Evolutionary conservation across 176 grass and related monocot species (phyloP).

Genomic region (Cenchrus fungigraminus): DNA sequence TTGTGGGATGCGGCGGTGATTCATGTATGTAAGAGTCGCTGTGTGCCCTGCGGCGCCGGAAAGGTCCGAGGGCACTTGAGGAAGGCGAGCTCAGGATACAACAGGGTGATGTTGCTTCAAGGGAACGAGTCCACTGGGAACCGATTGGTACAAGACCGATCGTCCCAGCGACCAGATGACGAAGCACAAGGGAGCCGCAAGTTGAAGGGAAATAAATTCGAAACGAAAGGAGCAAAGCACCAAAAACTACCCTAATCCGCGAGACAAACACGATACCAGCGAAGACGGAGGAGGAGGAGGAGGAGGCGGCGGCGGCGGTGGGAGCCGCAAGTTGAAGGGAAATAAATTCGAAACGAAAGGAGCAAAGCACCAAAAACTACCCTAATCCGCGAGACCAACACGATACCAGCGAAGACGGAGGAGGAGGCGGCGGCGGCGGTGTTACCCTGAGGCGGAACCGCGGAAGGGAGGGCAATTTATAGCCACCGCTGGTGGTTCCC

Average conservation of each 20-base stretch:
- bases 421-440: background rate
- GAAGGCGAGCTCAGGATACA: slow-evolving; percentile 55
- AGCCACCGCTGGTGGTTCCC: background rate
- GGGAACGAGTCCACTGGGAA: slow-evolving; percentile 73
- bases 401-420: background rate
- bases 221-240: background rate
- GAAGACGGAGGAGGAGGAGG: background rate
- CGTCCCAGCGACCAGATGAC: slow-evolving; percentile 79
- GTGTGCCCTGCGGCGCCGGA: slow-evolving; percentile 15
- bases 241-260: too few species aligned
- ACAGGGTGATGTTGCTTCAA: slow-evolving; percentile 72
- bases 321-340: background rate
- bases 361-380: too few species aligned
- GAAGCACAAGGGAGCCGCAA: slow-evolving; percentile 47
- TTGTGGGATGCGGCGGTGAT: background rate
- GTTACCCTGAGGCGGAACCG: fast-evolving
- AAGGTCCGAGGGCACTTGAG: slow-evolving; percentile 12
- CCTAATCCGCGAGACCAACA: too few species aligned
- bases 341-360: background rate
- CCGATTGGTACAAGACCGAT: slow-evolving; percentile 32
- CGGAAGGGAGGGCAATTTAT: slow-evolving; percentile 22
- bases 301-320: background rate
- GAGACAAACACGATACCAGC: fast-evolving
- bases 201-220: background rate
- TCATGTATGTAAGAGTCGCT: slow-evolving; percentile 67